Base-by-base conservation (phyloP, 73 alveolate species). In the Paramecium caudatum region DNA sequence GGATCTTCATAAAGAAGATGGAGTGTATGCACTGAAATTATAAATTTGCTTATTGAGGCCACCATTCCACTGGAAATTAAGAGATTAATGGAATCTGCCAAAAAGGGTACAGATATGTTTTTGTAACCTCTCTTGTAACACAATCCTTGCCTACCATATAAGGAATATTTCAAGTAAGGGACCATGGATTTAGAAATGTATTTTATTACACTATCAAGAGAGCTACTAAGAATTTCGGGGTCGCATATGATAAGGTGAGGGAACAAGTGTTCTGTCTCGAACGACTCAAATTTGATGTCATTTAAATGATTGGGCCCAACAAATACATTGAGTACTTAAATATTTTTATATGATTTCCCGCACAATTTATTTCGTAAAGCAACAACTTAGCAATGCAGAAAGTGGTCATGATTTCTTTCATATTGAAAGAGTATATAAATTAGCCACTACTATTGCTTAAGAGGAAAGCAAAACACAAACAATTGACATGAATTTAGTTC, bases 351-450 rank as follows among this genome's bases (percentile, higher is more conserved):
- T 34, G 50, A 68, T 68, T 68, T 25, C 25, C 19, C 47, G 50
- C 2, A 68, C 84, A 36, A 83, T 55, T 36, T 37, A 32, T 21
- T 83, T 83, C 61, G 86, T 83, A 30, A 70, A 65, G 37, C 49
- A 50, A 33, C 27, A 23, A 10, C 47, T 83, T 2, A 32, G 69
- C 25, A 68, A 55, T 48, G 62, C 91, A 80, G 94, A 90, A 82
- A 61, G 65, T 21, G 91, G 92, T 3, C 94, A 90, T 81, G 94
- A 82, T 43, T 90, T 37, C 25, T 80, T 25, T 39, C 94, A 90
- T 50, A 46, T 78, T 19, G 65, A 90, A 61, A 81, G 92, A 61
- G 94, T 90, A 21, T 47, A 25, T 5, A 83, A 81, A 17, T 34
- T 83, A 63, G 94, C 82, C 17, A 36, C 32, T 1, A 50, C 61